Conservation (phyloP, 2,329 filamentous ascomycete genomes). For the Colletotrichum melonis region DNA sequence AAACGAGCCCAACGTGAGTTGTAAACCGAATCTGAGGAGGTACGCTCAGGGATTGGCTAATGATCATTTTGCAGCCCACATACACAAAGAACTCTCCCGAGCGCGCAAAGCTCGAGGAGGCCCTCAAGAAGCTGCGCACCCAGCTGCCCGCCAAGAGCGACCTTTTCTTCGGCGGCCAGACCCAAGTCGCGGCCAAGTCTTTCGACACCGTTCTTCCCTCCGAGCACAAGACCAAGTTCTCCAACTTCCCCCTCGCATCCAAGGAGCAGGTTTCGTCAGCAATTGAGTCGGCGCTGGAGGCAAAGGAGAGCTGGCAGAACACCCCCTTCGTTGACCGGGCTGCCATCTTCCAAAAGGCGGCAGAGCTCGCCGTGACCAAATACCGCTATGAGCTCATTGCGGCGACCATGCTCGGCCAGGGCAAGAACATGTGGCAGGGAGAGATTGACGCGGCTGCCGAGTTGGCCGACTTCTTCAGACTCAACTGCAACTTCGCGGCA, state of each 20-base stretch:
- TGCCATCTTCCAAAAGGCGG: slow-evolving; percentile 94
- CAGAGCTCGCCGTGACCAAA: slow-evolving; percentile 88
- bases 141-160: slow-evolving; percentile 46
- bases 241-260: slow-evolving; percentile 47
- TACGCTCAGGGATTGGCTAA: not conserved
- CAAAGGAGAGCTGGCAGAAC: slow-evolving; percentile 86
- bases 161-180: slow-evolving; percentile 45
- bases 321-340: slow-evolving; percentile 92
- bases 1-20: slow-evolving; percentile 47
- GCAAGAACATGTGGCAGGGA: slow-evolving; percentile 99
- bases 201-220: slow-evolving; percentile 47
- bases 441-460: slow-evolving; percentile 97
- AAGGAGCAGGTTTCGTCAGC: slow-evolving; percentile 58
- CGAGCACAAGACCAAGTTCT: slow-evolving; percentile 48
- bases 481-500: slow-evolving; percentile 94
- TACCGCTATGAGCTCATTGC: slow-evolving; percentile 98
- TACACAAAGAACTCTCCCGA: slow-evolving; percentile 46
- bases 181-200: slow-evolving; percentile 41
- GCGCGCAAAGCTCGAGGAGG: slow-evolving; percentile 43
- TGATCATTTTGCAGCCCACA: slow-evolving; percentile 37
- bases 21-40: not conserved
- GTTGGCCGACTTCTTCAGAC: slow-evolving; percentile 90
- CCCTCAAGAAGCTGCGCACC: slow-evolving; percentile 43
- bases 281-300: slow-evolving; percentile 86
- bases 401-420: slow-evolving; percentile 93